Evolutionary conservation across 2,329 filamentous ascomycete species (phyloP).

Genomic region (Colletotrichum abscissum): DNA sequence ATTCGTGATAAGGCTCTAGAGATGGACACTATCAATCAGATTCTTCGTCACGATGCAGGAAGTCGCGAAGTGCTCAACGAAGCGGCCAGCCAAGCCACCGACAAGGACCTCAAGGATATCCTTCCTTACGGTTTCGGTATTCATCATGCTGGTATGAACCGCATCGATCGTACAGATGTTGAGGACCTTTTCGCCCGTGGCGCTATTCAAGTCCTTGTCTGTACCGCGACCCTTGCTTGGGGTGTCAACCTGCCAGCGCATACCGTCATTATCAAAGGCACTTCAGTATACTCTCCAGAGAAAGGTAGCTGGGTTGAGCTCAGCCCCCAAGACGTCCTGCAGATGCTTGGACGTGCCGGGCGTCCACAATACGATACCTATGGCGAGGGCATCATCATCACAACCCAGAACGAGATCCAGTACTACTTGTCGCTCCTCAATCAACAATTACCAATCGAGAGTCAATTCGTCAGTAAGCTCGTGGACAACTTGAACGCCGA

Average conservation of each 20-base stretch:
- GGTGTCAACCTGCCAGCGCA: conserved; percentile 98
- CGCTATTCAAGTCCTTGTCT: conserved; percentile 93
- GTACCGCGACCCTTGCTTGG: conserved; percentile 98
- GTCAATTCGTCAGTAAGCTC: conserved; percentile 91
- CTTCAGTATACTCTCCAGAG: conserved; percentile 96
- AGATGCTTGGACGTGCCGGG: conserved; percentile 98
- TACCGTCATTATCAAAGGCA: conserved; percentile 99
- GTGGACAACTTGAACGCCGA: conserved; percentile 98
- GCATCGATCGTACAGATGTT: conserved; percentile 93
- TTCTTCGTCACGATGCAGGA: conserved; percentile 91
- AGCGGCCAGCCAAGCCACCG: conserved; percentile 84
- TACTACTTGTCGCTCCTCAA: conserved; percentile 98
- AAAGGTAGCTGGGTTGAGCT: conserved; percentile 99
- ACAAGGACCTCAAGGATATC: conserved; percentile 91
- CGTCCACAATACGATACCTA: conserved; percentile 97
- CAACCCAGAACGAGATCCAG: conserved; percentile 92
- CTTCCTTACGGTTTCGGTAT: conserved; percentile 98
- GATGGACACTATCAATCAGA: conserved; percentile 95
- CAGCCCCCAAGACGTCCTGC: conserved; percentile 95
- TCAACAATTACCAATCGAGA: conserved; percentile 97
- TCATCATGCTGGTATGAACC: conserved; percentile 96
- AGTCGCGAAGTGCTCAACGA: conserved; percentile 89
- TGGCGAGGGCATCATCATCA: conserved; percentile 98
- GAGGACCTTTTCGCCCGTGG: conserved; percentile 95
- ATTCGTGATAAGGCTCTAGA: conserved; percentile 98